Conservation (phyloP, 345 rosid species). For the Clausena lansium region DNA sequence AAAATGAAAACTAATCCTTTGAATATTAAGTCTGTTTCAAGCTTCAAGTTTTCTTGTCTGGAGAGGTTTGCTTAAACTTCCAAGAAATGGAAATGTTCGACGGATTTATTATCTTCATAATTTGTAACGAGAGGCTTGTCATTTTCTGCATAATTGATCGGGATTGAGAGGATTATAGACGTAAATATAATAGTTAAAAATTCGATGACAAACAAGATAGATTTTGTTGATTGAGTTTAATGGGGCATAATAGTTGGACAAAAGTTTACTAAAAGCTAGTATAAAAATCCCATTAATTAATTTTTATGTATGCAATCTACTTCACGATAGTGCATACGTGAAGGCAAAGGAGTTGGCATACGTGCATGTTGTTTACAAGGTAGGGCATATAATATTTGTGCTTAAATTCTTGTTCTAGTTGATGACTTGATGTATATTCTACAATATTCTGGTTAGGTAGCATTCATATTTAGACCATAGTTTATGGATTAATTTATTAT, state of each 20-base stretch:
- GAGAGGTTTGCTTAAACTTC: too few relatives aligned
- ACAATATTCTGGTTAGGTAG: neutral
- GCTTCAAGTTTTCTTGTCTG: too few relatives aligned
- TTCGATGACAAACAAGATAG: neutral
- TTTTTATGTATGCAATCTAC: neutral
- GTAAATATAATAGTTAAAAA: neutral
- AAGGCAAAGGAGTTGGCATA: too few relatives aligned
- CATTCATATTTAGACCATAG: neutral
- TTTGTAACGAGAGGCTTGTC: neutral
- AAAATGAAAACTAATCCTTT: too few relatives aligned
- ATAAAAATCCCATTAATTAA: neutral
- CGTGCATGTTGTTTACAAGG: too few relatives aligned
- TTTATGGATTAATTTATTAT: neutral
- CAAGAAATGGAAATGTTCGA: too few relatives aligned
- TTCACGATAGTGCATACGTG: neutral
- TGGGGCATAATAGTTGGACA: neutral
- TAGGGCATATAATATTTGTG: too few relatives aligned
- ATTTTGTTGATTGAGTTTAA: neutral
- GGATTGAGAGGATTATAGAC: too few relatives aligned
- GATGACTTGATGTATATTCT: neutral
- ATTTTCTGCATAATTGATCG: neutral
- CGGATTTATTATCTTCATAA: too few relatives aligned
- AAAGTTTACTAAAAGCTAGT: neutral
- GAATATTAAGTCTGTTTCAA: too few relatives aligned
- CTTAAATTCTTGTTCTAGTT: too few relatives aligned